These are phyloP conservation scores for Kondoa subrosea DNA, from an alignment of 768 basidiomycete genomes.

Conservation along the genomic window DNA sequence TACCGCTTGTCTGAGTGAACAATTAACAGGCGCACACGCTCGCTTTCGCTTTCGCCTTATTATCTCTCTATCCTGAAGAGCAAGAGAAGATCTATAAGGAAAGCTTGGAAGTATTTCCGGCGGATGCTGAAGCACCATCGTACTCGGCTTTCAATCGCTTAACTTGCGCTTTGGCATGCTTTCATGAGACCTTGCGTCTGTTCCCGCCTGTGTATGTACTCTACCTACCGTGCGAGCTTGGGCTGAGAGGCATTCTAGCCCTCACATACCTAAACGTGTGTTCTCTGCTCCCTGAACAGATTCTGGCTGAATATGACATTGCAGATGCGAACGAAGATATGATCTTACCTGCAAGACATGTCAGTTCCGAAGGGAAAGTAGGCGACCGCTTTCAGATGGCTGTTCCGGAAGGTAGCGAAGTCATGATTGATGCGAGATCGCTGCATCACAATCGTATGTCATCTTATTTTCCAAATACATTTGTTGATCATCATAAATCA, in stretches of 20 bases:
- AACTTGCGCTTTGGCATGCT: conserved; percentile 15
- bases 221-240: not conserved
- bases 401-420: conserved; percentile 13
- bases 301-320: not conserved
- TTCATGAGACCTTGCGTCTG: conserved; percentile 22
- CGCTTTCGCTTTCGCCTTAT: conserved; percentile 38
- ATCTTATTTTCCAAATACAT: too few species aligned
- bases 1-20: not conserved
- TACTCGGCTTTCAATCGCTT: conserved; percentile 5
- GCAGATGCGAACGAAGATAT: not conserved
- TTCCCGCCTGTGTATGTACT: conserved; percentile 16
- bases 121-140: conserved; percentile 13
- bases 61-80: conserved; percentile 38
- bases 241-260: not conserved
- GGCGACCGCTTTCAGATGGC: conserved; percentile 4
- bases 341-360: not conserved
- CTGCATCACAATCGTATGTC: conserved; percentile 21
- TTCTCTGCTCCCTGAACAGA: not conserved
- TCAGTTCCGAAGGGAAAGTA: not conserved
- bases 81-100: conserved; percentile 41
- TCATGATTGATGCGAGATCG: conserved; percentile 18
- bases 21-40: conserved; percentile 36
- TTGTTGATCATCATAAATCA: not conserved
- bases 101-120: conserved; percentile 29
- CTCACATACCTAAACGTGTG: conserved; percentile 20